Conservation (phyloP, 169 alveolate genomes). For the Cardiosporidium cionae region DNA sequence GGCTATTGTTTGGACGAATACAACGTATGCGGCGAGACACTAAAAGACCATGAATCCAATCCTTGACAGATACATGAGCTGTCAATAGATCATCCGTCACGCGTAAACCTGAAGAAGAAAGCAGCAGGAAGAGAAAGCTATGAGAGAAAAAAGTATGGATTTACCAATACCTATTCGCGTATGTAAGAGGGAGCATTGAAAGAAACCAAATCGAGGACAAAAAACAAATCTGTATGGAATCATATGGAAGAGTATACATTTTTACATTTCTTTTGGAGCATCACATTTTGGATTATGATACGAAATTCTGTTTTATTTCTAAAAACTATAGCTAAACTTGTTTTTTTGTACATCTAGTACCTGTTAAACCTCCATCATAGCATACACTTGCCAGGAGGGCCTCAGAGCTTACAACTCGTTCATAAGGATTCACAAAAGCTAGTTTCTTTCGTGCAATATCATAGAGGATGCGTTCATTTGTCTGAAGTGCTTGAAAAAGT, state of each 20-base stretch:
- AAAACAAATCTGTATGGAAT: too few relatives aligned
- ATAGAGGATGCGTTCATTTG: not conserved
- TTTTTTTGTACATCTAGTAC: too few relatives aligned
- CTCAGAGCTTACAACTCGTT: not conserved
- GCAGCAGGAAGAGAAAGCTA: not conserved
- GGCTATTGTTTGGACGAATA: constrained; percentile 35
- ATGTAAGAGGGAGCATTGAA: too few relatives aligned
- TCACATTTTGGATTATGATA: too few relatives aligned
- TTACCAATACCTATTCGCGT: too few relatives aligned
- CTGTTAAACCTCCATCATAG: not conserved
- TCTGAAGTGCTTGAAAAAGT: not conserved
- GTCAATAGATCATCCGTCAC: constrained; percentile 42
- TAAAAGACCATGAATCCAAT: constrained; percentile 43
- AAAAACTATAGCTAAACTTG: too few relatives aligned
- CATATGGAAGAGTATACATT: too few relatives aligned
- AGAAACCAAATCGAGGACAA: too few relatives aligned
- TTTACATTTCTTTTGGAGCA: too few relatives aligned
- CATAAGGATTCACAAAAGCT: not conserved
- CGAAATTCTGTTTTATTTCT: too few relatives aligned
- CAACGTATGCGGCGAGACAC: constrained; percentile 44
- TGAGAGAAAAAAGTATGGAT: not conserved
- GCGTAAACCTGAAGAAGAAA: constrained; percentile 23
- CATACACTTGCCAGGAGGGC: not conserved
- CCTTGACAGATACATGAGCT: constrained; percentile 27
- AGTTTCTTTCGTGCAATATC: not conserved